These are phyloP conservation scores for Neocallimastix lanati DNA, from an alignment of 192 early-diverging fungal genomes.

Conservation along the genomic window DNA sequence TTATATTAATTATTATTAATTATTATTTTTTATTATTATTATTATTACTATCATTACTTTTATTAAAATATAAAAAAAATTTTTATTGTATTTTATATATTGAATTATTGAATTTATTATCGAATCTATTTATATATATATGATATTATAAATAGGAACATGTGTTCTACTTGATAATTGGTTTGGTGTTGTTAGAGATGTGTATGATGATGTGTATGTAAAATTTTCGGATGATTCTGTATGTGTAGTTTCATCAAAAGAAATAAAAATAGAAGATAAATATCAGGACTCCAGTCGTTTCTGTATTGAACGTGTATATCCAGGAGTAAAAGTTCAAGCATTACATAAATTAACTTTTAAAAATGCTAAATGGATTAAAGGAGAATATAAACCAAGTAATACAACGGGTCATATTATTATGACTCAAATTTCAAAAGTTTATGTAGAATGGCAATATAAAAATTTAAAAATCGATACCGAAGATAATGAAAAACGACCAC, in stretches of 20 bases:
- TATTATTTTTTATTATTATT: no score
- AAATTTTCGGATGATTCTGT: not conserved
- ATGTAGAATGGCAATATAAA: not conserved
- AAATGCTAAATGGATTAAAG: not conserved
- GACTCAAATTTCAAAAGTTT: not conserved
- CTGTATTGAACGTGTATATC: not conserved
- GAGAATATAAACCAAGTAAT: not conserved
- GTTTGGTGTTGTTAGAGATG: not conserved
- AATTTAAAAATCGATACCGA: not conserved
- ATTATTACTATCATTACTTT: no score
- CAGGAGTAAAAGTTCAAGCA: not conserved
- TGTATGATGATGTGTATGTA: not conserved
- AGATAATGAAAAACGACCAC: not conserved
- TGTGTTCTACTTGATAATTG: not conserved
- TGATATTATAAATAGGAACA: not conserved
- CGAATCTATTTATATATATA: no score
- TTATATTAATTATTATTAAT: no score
- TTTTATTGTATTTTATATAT: no score
- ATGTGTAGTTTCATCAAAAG: not conserved
- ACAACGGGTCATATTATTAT: not conserved
- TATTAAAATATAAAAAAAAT: no score
- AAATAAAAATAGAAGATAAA: not conserved
- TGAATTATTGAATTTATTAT: no score
- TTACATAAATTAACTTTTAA: no score
- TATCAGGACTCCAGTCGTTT: not conserved